Evolutionary conservation across 2,329 filamentous ascomycete species (phyloP), one percentile per base, ranked within the genome.

Genomic region (Cladosporium sp.): DNA sequence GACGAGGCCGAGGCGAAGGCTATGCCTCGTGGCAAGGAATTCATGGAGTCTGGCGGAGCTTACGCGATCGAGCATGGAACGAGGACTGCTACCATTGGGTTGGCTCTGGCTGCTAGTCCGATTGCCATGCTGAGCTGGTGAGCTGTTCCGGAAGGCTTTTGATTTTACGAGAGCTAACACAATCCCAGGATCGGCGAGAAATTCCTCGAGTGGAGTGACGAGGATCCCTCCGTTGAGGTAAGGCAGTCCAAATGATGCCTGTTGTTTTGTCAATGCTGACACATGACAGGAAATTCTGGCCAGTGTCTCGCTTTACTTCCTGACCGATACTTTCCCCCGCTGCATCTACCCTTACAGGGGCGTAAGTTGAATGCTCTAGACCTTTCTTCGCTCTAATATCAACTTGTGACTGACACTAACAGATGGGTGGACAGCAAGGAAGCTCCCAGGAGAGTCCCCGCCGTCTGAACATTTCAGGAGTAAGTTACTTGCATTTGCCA

Each of bases 121-220:
- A 67, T 89, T 1, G 84, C 85, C 0, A 71, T 89, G 23, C 78
- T 89, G 2, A 80, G 82, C 7, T 89, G 86, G 82, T 69, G 29
- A 29, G 57, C 40, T 7, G 4, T 23, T 21, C 18, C 1, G 6
- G 29, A 33, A 29, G n/a, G 16, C 28, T 5, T 55, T 14, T 6
- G 12, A 31, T n/a, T 16, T 8, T 11, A 0, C 21, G 1, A 8
- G 4, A 7, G 28, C 49, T 62, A 49, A 62, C 46, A 12, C 16
- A 4, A n/a, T 1, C 59, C 0, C 12, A 83, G 81, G 81, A 79
- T 86, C 35, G 83, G 81, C 2, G 85, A 86, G 69, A 87, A 86
- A 72, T 83, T 84, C 65, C 73, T 85, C 0, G 81, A 80, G 1
- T 87, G 84, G 84, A 76, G 76, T 2, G 84, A 86, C 66, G 70